Evolutionary conservation across 768 basidiomycete species (phyloP).

Genomic region (Boletellus ananas): DNA sequence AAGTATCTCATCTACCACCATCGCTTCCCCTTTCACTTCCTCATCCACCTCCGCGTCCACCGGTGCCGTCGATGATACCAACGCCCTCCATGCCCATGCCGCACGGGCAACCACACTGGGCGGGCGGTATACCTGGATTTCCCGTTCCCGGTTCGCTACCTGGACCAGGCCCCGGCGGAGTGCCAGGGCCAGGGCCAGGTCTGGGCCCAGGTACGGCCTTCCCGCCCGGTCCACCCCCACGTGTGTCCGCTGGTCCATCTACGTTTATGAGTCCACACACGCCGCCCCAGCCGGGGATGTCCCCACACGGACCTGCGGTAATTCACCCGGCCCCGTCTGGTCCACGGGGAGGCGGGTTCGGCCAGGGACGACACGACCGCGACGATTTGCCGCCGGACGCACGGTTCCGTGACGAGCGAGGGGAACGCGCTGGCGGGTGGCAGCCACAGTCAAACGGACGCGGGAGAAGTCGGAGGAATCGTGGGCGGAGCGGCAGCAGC

Average conservation of each 20-base stretch:
- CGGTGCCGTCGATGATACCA: conserved; percentile 10
- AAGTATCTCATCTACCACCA: conserved; percentile 7
- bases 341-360: conserved; percentile 27
- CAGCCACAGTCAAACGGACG: conserved; percentile 29
- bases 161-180: neutral
- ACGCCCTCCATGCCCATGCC: conserved; percentile 9
- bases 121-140: conserved; percentile 24
- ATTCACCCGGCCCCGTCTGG: conserved; percentile 26
- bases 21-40: neutral
- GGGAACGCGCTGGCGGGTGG: conserved; percentile 32
- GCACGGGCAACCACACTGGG: conserved; percentile 19
- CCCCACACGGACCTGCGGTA: conserved; percentile 8
- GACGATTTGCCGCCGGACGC: conserved; percentile 16
- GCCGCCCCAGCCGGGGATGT: conserved; percentile 25
- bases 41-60: conserved; percentile 20
- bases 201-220: conserved; percentile 1
- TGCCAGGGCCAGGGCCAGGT: neutral
- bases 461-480: conserved; percentile 32
- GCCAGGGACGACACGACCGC: conserved; percentile 27
- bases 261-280: conserved; percentile 17
- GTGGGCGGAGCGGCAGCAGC: conserved; percentile 18
- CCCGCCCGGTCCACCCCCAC: conserved; percentile 6
- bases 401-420: conserved; percentile 30
- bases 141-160: conserved; percentile 7
- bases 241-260: neutral